Conservation (phyloP, 2,329 filamentous ascomycete species). For the Colletotrichum tropicale region DNA sequence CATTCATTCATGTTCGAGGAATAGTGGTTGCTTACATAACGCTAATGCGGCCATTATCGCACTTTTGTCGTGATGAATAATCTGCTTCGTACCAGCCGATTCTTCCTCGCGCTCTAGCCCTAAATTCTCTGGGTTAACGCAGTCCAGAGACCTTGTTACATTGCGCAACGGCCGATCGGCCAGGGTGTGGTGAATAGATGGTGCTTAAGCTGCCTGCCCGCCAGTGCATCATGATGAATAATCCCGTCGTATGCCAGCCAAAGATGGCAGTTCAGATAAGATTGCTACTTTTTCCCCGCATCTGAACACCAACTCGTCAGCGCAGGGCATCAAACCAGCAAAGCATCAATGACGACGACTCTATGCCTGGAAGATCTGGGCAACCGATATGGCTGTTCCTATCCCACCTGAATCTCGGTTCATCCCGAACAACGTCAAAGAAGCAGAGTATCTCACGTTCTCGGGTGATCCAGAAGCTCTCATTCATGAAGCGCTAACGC, state of each 20-base stretch:
- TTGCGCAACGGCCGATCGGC: accelerated
- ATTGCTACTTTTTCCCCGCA: background rate
- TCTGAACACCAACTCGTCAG: background rate
- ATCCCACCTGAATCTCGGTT: background rate
- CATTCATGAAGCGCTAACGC: background rate
- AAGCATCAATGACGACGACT: background rate
- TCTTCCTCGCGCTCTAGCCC: too few relatives aligned
- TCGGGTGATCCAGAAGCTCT: background rate
- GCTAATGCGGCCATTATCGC: too few relatives aligned
- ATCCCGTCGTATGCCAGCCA: background rate
- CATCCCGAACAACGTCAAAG: background rate
- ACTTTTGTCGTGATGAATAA: too few relatives aligned
- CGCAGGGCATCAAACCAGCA: background rate
- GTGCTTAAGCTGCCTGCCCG: accelerated
- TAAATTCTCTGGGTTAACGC: background rate
- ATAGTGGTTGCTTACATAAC: too few relatives aligned
- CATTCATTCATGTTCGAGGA: too few relatives aligned
- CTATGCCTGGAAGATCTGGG: background rate
- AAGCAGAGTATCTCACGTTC: background rate
- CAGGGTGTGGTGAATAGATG: background rate
- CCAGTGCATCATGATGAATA: background rate
- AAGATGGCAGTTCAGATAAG: background rate
- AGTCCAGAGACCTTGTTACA: accelerated
- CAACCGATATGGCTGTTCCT: background rate
- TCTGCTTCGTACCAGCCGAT: too few relatives aligned